A percentile compares a stretch with the other conserved stretches of the same genome.
These are phyloP conservation scores for Arctium lappa DNA, from an alignment of 129 eudicot species.

Conservation along the genomic window DNA sequence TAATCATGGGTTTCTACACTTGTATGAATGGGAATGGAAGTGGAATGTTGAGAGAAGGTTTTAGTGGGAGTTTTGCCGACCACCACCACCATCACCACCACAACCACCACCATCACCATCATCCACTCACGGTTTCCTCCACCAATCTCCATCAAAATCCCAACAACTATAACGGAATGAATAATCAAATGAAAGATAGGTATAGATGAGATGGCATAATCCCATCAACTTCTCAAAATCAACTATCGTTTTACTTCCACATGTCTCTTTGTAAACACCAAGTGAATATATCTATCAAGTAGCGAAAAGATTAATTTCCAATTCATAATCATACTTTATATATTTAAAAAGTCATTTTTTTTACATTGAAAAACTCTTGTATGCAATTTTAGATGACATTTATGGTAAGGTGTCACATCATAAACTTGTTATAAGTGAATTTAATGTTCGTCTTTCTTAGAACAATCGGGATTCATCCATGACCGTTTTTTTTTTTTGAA, in stretches of 20 bases:
- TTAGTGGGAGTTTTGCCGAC: conserved; percentile 22
- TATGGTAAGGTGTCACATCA: neutral
- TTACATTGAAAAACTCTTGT: neutral
- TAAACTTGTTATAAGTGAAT: neutral
- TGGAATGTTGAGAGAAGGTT: neutral
- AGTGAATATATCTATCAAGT: neutral
- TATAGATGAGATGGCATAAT: conserved; percentile 17
- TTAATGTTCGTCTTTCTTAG: neutral
- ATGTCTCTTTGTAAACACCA: neutral
- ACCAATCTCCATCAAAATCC: neutral
- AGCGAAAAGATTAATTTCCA: neutral
- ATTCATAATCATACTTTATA: neutral
- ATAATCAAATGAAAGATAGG: neutral
- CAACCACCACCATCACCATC: conserved; percentile 1
- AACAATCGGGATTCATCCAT: neutral
- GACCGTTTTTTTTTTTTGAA: neutral
- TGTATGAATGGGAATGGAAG: conserved; percentile 13
- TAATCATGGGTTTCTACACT: conserved; percentile 27
- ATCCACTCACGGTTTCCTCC: conserved; percentile 1
- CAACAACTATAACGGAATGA: conserved; percentile 14
- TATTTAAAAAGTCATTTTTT: too few relatives aligned
- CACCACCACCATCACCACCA: conserved; percentile 2
- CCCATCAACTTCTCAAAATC: conserved; percentile 10
- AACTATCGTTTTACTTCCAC: conserved; percentile 7
- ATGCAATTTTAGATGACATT: neutral